Evolutionary conservation across 192 early-diverging fungal species (phyloP).

Genomic region (Spinellus fusiger): DNA sequence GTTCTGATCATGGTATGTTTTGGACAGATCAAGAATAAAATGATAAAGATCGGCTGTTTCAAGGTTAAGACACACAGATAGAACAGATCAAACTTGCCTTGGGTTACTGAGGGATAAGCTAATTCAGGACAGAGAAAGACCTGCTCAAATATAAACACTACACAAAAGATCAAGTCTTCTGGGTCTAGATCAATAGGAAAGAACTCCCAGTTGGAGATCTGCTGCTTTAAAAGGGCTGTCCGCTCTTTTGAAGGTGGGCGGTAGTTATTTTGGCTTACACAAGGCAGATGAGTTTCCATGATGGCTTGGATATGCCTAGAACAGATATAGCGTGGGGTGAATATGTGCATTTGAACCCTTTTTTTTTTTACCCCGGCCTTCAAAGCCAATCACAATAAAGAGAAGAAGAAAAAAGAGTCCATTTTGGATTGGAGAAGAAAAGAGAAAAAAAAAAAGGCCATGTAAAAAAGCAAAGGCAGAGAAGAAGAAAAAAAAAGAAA

Average conservation of each 20-base stretch:
- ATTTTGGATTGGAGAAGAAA: neutral
- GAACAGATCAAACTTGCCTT: slow-evolving; percentile 15
- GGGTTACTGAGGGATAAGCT: slow-evolving; percentile 49
- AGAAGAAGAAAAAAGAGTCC: too few species aligned
- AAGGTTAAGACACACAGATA: neutral
- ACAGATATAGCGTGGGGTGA: too few species aligned
- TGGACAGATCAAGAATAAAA: slow-evolving; percentile 48
- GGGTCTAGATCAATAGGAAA: slow-evolving; percentile 58
- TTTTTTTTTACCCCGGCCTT: too few species aligned
- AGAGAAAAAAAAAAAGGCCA: too few species aligned
- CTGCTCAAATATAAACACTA: slow-evolving; percentile 64
- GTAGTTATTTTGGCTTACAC: neutral
- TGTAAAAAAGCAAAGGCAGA: too few species aligned
- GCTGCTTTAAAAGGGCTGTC: slow-evolving; percentile 37
- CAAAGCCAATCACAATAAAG: too few species aligned
- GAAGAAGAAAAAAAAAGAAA: too few species aligned
- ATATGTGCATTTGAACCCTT: too few species aligned
- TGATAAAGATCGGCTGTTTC: slow-evolving; percentile 43
- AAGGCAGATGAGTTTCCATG: slow-evolving; percentile 10
- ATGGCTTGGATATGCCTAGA: slow-evolving; percentile 7
- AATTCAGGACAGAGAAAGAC: slow-evolving; percentile 49
- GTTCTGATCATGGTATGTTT: slow-evolving; percentile 61
- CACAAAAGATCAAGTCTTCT: slow-evolving; percentile 63
- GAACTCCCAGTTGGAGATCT: slow-evolving; percentile 65
- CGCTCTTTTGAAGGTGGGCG: slow-evolving; percentile 20